Evolutionary conservation across 495 filamentous ascomycete genomes (phyloP).

Genomic region (Aspergillus nidulans): DNA sequence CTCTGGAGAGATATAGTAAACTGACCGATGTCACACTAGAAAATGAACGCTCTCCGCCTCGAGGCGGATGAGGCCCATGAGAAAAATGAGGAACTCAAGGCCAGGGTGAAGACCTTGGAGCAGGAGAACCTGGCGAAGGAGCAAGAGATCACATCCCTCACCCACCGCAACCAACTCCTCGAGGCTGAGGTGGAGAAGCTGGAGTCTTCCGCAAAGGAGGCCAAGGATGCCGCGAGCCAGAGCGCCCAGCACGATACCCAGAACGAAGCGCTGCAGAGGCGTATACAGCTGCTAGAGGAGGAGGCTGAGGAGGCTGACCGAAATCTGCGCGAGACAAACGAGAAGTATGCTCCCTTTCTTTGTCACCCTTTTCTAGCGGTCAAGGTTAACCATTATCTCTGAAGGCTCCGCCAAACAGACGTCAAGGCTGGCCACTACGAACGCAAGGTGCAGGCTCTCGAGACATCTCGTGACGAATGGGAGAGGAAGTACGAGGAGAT

Average conservation of each 20-base stretch:
- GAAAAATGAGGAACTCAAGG: conserved; percentile 81
- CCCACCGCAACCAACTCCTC: conserved; percentile 86
- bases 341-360: conserved; percentile 67
- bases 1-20: neutral
- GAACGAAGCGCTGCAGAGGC: conserved; percentile 84
- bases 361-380: neutral
- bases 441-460: conserved; percentile 96
- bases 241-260: conserved; percentile 71
- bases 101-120: conserved; percentile 82
- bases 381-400: conserved; percentile 19
- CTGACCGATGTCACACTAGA: conserved; percentile 50
- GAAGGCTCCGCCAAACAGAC: conserved; percentile 94
- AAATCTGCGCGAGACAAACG: conserved; percentile 91
- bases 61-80: conserved; percentile 78
- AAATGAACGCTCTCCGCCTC: conserved; percentile 87
- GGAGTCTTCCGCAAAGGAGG: conserved; percentile 68
- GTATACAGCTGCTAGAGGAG: conserved; percentile 92
- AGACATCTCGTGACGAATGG: conserved; percentile 83
- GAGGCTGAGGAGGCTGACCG: conserved; percentile 94
- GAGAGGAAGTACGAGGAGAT: conserved; percentile 97
- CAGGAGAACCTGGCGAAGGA: conserved; percentile 95
- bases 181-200: conserved; percentile 88
- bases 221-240: conserved; percentile 72
- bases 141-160: conserved; percentile 92
- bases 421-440: conserved; percentile 99